phyloP scores from a whole-genome alignment of 108 stramenopile genomes.

The Cyclotella baltica region DNA sequence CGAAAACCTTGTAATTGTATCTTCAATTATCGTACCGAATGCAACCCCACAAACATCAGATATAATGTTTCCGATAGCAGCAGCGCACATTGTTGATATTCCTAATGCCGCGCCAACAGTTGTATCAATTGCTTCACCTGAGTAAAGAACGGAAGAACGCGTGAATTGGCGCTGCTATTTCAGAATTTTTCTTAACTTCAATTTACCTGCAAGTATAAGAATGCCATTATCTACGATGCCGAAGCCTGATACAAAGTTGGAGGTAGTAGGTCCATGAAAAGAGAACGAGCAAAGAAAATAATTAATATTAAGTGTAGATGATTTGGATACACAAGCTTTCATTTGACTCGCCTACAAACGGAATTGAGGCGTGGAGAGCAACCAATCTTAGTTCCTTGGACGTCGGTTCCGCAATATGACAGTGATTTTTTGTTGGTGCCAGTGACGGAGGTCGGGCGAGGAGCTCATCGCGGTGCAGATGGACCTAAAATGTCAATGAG shows the following conservation, averaged over 20 bases:
- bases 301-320: not conserved
- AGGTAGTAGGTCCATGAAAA: not conserved
- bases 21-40: slow-evolving; percentile 91
- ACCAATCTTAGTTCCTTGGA: slow-evolving; percentile 56
- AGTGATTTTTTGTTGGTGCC: not conserved
- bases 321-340: too few species aligned
- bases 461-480: slow-evolving; percentile 21
- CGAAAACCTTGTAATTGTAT: slow-evolving; percentile 45
- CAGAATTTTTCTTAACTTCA: too few species aligned
- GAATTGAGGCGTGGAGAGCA: slow-evolving; percentile 71
- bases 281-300: not conserved
- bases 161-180: not conserved
- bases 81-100: slow-evolving; percentile 96
- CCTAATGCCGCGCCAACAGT: slow-evolving; percentile 90
- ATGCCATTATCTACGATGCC: slow-evolving; percentile 98
- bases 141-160: not conserved
- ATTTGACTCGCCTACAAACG: slow-evolving; percentile 75
- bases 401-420: slow-evolving; percentile 64
- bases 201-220: slow-evolving; percentile 78
- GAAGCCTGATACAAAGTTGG: too few species aligned
- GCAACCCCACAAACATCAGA: slow-evolving; percentile 85
- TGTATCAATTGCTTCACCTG: slow-evolving; percentile 94
- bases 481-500: too few species aligned
- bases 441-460: slow-evolving; percentile 23
- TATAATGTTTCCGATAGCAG: slow-evolving; percentile 92